Evolutionary conservation across 768 basidiomycete genomes (phyloP), one percentile per base, ranked within the genome.

Genomic region (Russula emetica): DNA sequence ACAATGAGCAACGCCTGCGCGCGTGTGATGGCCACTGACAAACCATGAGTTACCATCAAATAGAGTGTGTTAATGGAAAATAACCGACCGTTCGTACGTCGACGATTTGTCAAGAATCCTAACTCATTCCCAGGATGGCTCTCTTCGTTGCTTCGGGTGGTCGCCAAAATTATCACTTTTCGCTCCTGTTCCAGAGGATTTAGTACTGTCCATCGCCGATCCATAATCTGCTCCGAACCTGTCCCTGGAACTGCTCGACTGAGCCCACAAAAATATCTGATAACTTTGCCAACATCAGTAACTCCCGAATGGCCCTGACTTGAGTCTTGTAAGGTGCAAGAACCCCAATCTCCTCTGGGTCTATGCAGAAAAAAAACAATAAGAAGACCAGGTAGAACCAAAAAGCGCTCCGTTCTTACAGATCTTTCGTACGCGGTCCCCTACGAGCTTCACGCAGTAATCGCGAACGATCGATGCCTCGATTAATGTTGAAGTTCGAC

Each of bases 1-100:
- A 87, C 75, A 64, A 87, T 81, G 10, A 88, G 78, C 4, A 87
- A 75, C 0, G 85, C 81, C 70, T 86, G 80, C 0, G 85, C 85
- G 5, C 86, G 83, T 0, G 86, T 88, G 16, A 88, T 72, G 4
- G 86, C 84, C 42, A 88, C 86, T 87, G 56, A 9, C 3, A 26
- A 13, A 30, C 30, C 5, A 40, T 36, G 11, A 13, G 13, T 28
- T 22, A 40, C 56, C 18, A 32, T 50, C 5, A 9, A 30, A 57
- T 22, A 45, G 13, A 28, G 16, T 28, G 26, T 20, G 52, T 16
- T 1, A 22, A 3, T 6, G 7, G n/a, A 49, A 28, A 61, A 22
- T 1, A 9, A 54, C 42, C 70, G 5, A 76, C 78, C 78, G 61
- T 79, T 79, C 70, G 78, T 74, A 5, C 78, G 76, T 5, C 69